phyloP scores from a whole-genome alignment of 148 eudicot species.

The Heliosperma pusillum region DNA sequence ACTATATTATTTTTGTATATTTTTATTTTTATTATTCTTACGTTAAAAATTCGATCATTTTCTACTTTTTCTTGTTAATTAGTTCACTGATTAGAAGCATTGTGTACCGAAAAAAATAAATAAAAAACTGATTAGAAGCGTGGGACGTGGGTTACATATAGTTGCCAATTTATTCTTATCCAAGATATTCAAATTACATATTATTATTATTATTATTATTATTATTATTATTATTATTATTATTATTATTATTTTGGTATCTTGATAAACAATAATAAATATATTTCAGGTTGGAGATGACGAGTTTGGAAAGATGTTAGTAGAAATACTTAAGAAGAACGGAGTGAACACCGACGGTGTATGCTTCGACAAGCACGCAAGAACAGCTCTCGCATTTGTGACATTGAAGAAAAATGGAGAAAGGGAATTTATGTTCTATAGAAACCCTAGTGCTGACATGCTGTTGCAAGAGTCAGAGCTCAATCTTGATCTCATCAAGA shows the following conservation, averaged over 20 bases:
- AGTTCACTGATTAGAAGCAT: too few species aligned
- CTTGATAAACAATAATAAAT: neutral
- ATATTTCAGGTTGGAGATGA: slow-evolving; percentile 49
- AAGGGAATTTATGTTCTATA: slow-evolving; percentile 64
- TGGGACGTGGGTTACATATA: too few species aligned
- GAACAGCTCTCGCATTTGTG: slow-evolving; percentile 64
- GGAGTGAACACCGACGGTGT: slow-evolving; percentile 46
- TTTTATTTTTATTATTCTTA: neutral
- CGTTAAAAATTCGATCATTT: neutral
- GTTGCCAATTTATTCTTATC: neutral
- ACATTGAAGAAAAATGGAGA: slow-evolving; percentile 48
- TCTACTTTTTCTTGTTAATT: too few species aligned
- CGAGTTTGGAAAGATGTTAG: slow-evolving; percentile 62
- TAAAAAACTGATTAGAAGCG: too few species aligned
- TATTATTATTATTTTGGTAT: neutral
- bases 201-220: neutral
- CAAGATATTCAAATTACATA: too few species aligned
- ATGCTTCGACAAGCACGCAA: slow-evolving; percentile 39
- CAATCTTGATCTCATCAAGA: slow-evolving; percentile 39
- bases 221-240: neutral
- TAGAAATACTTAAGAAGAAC: slow-evolving; percentile 43
- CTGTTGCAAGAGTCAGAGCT: slow-evolving; percentile 40
- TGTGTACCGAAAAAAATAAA: too few species aligned
- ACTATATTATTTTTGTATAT: neutral
- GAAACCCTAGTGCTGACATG: slow-evolving; percentile 76